These are phyloP conservation scores for Neolentinus lepideus DNA, from an alignment of 1,284 basidiomycete species.

Conservation along the genomic window DNA sequence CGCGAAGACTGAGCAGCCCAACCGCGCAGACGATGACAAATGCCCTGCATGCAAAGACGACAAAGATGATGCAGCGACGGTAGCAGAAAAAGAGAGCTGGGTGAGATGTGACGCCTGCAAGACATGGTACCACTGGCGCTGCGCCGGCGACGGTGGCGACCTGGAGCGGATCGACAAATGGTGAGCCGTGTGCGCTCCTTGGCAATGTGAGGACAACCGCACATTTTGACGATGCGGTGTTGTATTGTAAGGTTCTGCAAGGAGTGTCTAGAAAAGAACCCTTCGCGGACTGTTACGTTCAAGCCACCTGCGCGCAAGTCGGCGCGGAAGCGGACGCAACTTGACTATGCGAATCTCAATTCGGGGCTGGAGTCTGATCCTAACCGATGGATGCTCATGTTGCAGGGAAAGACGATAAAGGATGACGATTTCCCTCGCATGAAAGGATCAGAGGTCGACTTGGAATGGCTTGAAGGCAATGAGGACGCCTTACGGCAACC, in stretches of 20 bases:
- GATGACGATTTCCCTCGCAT: slow-evolving; percentile 58
- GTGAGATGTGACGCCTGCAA: slow-evolving; percentile 73
- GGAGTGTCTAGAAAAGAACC: slow-evolving; percentile 50
- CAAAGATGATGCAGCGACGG: slow-evolving; percentile 2
- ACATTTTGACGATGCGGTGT: neutral
- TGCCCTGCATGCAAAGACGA: slow-evolving; percentile 18
- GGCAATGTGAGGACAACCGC: neutral
- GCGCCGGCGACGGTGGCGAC: slow-evolving; percentile 60
- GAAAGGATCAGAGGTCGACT: slow-evolving; percentile 54
- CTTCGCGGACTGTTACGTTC: slow-evolving; percentile 58
- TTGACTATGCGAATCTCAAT: slow-evolving; percentile 72
- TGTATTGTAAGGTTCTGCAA: slow-evolving; percentile 55
- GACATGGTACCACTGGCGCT: slow-evolving; percentile 78
- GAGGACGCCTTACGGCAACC: slow-evolving; percentile 69
- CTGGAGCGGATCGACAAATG: slow-evolving; percentile 56
- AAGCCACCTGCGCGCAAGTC: slow-evolving; percentile 77
- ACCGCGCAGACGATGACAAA: slow-evolving; percentile 8
- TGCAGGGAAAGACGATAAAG: slow-evolving; percentile 58
- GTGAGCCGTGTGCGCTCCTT: slow-evolving; percentile 21
- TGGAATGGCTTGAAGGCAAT: slow-evolving; percentile 69
- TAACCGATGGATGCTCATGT: slow-evolving; percentile 57
- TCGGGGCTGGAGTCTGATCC: slow-evolving; percentile 57
- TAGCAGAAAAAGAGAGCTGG: slow-evolving; percentile 56
- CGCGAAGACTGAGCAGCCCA: slow-evolving; percentile 5
- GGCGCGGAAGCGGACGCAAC: slow-evolving; percentile 57